Evolutionary conservation across 2,329 filamentous ascomycete species (phyloP), one percentile per base, ranked within the genome.

Genomic region (Fusarium sarcochroum): DNA sequence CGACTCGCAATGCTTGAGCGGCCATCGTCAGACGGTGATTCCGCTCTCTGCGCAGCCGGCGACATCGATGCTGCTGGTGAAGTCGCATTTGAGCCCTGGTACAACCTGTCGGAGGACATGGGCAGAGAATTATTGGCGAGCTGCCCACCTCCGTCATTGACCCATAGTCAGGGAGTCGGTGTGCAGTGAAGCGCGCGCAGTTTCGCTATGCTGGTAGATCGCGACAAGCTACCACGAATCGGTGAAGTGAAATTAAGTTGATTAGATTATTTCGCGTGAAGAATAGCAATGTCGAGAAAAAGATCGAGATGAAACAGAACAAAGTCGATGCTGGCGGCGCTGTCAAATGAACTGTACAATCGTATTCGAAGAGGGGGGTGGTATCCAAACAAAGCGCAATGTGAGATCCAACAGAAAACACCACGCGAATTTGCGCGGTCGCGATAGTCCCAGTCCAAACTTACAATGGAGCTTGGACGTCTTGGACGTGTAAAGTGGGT

Each of bases 61-160:
- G 75, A 74, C 70, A 74, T 73, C 51, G 73, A 69, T 71, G 72
- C 74, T 69, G 75, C 70, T 73, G 61, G 55, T 57, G 52, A 66
- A 58, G 63, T 62, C 60, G 68, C 69, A 75, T 73, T 65, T 63
- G 63, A 57, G 63, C 40, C 48, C 41, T 55, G 67, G 41, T 46
- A 50, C 25, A 55, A 71, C 49, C 50, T 23, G 44, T 66, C 58
- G 63, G 58, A 55, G 52, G 71, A 71, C 69, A 71, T 66, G 61
- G 41, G 50, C 63, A 62, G 63, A 71, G 59, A 66, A 69, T 73
- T 75, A 42, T 77, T 73, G 76, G 73, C 72, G 68, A 68, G 61
- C 58, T 59, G 72, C 63, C 66, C 54, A 58, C 56, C 63, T 68
- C 63, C 69, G 72, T 78, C 76, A 79, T 78, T 74, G 74, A 69